These are phyloP conservation scores for Passiflora organensis DNA, from an alignment of 345 rosid species.

Conservation along the genomic window DNA sequence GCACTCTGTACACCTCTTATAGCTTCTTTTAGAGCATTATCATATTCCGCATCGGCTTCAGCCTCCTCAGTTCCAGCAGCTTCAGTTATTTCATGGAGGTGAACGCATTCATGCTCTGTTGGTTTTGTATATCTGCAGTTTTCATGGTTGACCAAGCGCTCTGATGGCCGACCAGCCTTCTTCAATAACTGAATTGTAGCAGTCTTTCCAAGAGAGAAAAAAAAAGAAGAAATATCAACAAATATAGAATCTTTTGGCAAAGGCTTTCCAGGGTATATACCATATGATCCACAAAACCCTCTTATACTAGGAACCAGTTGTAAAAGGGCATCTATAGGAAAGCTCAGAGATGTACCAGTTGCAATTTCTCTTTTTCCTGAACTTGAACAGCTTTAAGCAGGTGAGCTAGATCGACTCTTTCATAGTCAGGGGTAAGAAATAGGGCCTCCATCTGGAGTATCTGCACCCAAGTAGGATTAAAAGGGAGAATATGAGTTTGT, in stretches of 20 bases:
- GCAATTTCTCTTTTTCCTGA: conserved; percentile 79
- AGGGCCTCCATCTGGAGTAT: conserved; percentile 68
- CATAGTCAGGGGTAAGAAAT: conserved; percentile 40
- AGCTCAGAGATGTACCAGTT: conserved; percentile 38
- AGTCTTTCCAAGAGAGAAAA: conserved; percentile 34
- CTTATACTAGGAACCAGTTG: too few relatives aligned
- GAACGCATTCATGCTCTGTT: conserved; percentile 67
- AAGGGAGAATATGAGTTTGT: conserved; percentile 2
- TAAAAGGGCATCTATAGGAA: background rate
- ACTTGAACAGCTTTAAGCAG: conserved; percentile 69
- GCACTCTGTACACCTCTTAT: conserved; percentile 83
- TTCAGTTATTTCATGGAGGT: conserved; percentile 84
- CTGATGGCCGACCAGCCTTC: conserved; percentile 83
- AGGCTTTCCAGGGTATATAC: too few relatives aligned
- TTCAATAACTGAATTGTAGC: conserved; percentile 82
- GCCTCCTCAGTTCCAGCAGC: conserved; percentile 85
- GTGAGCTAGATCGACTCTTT: conserved; percentile 67
- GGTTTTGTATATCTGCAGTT: conserved; percentile 67
- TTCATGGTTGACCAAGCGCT: conserved; percentile 62
- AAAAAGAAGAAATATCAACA: background rate
- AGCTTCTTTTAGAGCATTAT: conserved; percentile 81
- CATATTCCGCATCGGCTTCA: conserved; percentile 80
- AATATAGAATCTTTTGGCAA: too few relatives aligned
- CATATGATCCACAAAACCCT: background rate
- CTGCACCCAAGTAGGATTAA: conserved; percentile 26